phyloP scores from a whole-genome alignment of 352 stramenopile genomes.

The Phytophthora sansomeana region DNA sequence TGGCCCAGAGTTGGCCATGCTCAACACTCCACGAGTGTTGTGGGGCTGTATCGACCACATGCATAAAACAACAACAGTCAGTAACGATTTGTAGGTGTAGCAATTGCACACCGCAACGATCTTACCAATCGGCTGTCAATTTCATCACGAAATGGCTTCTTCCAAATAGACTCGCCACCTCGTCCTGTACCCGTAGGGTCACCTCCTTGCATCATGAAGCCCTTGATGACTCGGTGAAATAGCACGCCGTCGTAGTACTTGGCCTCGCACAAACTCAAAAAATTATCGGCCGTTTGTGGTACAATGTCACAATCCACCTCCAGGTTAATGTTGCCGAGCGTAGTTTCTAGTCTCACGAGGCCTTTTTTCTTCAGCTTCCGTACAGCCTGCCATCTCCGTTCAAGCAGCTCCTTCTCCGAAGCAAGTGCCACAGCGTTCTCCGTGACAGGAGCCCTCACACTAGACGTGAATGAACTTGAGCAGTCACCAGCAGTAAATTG shows the following conservation, averaged over 20 bases:
- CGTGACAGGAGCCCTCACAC: constrained; percentile 81
- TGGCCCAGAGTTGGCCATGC: constrained; percentile 97
- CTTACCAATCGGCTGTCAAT: constrained; percentile 95
- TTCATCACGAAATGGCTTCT: constrained; percentile 95
- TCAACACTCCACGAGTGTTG: constrained; percentile 91
- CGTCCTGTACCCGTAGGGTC: constrained; percentile 96
- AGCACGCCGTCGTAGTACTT: constrained; percentile 95
- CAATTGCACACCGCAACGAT: background rate
- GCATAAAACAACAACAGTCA: constrained; percentile 8
- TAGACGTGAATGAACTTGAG: constrained; percentile 96
- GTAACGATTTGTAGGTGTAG: background rate
- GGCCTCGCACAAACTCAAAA: constrained; percentile 93
- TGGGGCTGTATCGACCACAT: constrained; percentile 67
- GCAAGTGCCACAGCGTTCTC: constrained; percentile 58
- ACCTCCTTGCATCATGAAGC: constrained; percentile 97
- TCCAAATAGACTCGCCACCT: constrained; percentile 95
- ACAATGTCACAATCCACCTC: constrained; percentile 97
- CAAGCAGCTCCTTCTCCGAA: constrained; percentile 66
- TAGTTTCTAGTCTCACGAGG: constrained; percentile 96
- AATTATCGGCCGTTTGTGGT: constrained; percentile 96
- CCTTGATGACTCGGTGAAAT: constrained; percentile 97
- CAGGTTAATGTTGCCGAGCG: constrained; percentile 94
- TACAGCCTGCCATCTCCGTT: constrained; percentile 89
- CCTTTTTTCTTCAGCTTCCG: constrained; percentile 96
- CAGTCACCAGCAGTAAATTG: constrained; percentile 91